Evolutionary conservation across 1,284 basidiomycete species (phyloP).

Genomic region (Gomphus sp.): DNA sequence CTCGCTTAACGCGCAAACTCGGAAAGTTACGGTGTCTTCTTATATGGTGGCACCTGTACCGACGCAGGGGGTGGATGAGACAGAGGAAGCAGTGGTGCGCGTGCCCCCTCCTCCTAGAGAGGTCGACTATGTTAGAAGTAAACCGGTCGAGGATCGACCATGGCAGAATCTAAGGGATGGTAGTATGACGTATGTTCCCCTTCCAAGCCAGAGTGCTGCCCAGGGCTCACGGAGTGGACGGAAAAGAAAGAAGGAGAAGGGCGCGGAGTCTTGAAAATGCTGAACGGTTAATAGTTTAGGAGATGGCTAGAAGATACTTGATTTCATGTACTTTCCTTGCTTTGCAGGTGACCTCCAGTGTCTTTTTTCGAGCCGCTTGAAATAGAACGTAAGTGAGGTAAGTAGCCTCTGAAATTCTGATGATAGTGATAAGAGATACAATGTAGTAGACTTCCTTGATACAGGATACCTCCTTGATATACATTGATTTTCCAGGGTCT

Average conservation of each 20-base stretch:
- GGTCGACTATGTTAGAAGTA: constrained; percentile 24
- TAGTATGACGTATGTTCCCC: not conserved
- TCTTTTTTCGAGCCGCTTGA: too few relatives aligned
- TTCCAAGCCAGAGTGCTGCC: not conserved
- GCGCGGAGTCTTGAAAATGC: not conserved
- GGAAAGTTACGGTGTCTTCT: constrained; percentile 43
- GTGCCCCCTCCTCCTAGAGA: constrained; percentile 36
- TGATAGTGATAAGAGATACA: too few relatives aligned
- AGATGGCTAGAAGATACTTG: too few relatives aligned
- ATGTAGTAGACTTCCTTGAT: too few relatives aligned
- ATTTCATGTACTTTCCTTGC: too few relatives aligned
- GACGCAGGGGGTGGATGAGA: constrained; percentile 26
- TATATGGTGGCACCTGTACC: constrained; percentile 22
- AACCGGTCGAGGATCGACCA: constrained; percentile 27
- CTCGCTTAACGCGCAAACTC: constrained; percentile 44
- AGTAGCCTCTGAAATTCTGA: too few relatives aligned
- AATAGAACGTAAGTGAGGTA: too few relatives aligned
- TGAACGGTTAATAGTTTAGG: too few relatives aligned
- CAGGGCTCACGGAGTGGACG: not conserved
- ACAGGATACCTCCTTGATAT: too few relatives aligned
- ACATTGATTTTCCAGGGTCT: too few relatives aligned
- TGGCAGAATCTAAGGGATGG: constrained; percentile 25
- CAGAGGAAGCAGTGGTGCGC: constrained; percentile 23
- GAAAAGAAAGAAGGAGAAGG: not conserved
- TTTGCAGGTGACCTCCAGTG: too few relatives aligned